Percentiles rank a stretch among this genome's conserved stretches.
These are phyloP conservation scores for Amanita bisporigera DNA, from an alignment of 1,284 basidiomycete genomes.

Conservation along the genomic window DNA sequence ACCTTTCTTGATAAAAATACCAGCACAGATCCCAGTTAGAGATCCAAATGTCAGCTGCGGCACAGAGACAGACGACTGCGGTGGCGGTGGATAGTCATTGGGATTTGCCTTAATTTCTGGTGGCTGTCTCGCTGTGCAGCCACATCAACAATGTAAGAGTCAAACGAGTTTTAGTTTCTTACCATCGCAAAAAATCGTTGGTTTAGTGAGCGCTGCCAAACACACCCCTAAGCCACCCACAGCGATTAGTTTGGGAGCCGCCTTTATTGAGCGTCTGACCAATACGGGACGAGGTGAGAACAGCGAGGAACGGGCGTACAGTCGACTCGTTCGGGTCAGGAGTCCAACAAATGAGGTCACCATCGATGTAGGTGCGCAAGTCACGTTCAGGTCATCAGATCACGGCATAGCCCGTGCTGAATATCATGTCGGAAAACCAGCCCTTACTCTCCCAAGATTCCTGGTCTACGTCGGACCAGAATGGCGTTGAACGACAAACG, in stretches of 20 bases:
- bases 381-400: too few relatives aligned
- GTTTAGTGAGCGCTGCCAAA: not conserved
- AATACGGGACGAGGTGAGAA: not conserved
- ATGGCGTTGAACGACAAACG: not conserved
- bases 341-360: slow-evolving; percentile 4
- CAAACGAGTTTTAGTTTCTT: not conserved
- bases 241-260: slow-evolving; percentile 8
- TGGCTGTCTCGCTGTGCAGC: not conserved
- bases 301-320: not conserved
- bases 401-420: not conserved
- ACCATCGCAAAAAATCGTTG: slow-evolving; percentile 7
- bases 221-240: not conserved
- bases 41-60: slow-evolving; percentile 91
- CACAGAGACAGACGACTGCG: slow-evolving; percentile 73
- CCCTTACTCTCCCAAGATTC: slow-evolving; percentile 52
- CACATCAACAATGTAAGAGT: not conserved
- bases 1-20: slow-evolving; percentile 95
- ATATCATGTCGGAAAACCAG: slow-evolving; percentile 54
- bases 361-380: slow-evolving; percentile 20
- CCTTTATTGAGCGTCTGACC: not conserved
- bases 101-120: not conserved
- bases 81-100: slow-evolving; percentile 52
- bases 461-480: not conserved
- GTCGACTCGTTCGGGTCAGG: not conserved
- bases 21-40: slow-evolving; percentile 86